Evolutionary conservation across 371 early-diverging fungal species (phyloP).

Genomic region (Fennellomyces sp.): DNA sequence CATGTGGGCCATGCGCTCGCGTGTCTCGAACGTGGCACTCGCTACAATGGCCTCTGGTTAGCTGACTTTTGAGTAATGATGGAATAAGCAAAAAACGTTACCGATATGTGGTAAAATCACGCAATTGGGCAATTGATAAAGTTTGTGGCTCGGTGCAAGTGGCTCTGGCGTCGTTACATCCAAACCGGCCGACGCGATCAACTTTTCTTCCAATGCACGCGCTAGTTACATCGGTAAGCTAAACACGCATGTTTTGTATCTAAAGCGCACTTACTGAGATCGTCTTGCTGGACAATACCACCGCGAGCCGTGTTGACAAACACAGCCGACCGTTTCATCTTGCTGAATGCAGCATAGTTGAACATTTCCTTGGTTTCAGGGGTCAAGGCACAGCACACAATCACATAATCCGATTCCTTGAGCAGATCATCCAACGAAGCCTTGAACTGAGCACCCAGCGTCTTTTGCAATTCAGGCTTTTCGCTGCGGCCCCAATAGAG

Average conservation of each 20-base stretch:
- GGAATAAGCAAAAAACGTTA: slow-evolving; percentile 10
- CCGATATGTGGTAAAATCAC: slow-evolving; percentile 76
- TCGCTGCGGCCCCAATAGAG: slow-evolving; percentile 56
- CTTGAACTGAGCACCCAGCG: slow-evolving; percentile 35
- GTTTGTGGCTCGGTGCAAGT: slow-evolving; percentile 59
- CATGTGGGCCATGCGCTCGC: slow-evolving; percentile 77
- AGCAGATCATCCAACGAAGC: slow-evolving; percentile 62
- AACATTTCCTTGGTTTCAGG: slow-evolving; percentile 75
- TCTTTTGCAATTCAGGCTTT: slow-evolving; percentile 39
- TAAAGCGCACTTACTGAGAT: slow-evolving; percentile 42
- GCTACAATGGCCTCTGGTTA: slow-evolving; percentile 37
- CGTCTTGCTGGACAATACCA: slow-evolving; percentile 77
- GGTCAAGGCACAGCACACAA: slow-evolving; percentile 77
- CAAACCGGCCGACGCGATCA: slow-evolving; percentile 74
- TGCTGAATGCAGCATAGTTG: slow-evolving; percentile 57
- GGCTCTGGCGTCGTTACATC: slow-evolving; percentile 93
- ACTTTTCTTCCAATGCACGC: slow-evolving; percentile 65
- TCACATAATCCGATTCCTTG: slow-evolving; percentile 68
- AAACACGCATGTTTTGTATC: neutral
- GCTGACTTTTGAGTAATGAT: too few relatives aligned
- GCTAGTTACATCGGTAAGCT: slow-evolving; percentile 19
- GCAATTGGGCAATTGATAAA: slow-evolving; percentile 67
- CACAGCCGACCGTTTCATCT: slow-evolving; percentile 73
- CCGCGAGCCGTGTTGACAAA: slow-evolving; percentile 88
- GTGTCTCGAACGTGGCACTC: slow-evolving; percentile 82